Base-by-base conservation (phyloP, 805 yeast species). In the Yamadazyma akitaensis region DNA sequence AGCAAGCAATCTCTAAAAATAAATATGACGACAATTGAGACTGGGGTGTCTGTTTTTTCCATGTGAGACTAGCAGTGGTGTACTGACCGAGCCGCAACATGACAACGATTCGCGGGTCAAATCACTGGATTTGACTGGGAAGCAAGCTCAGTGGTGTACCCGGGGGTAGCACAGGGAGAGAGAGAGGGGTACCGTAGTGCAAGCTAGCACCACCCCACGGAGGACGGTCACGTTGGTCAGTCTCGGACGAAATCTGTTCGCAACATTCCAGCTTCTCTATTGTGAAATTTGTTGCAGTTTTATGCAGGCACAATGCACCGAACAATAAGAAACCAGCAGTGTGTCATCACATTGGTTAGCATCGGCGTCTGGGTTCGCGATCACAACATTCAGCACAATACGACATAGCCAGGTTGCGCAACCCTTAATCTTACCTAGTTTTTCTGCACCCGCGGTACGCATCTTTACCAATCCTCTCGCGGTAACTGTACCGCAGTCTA, bases 221-320 rank as follows among this genome's bases (percentile, higher is more conserved):
- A 9, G 32, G n/a, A 11, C 32, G n/a, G n/a, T 3, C 32, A 12
- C n/a, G 32, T 9, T 9, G 8, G 32, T 28, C 32, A 12, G 10
- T 5, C 9, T 28, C 9, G 5, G 32, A 12, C 5, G 5, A 5
- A 11, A 9, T 11, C n/a, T 3, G n/a, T 13, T 28, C 32, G n/a
- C 32, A 28, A 28, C n/a, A 28, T 28, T 28, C n/a, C 32, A 28
- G n/a, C 10, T 3, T 12, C 32, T 11, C 10, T 21, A 28, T 28
- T 28, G 33, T 38, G 41, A 38, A 38, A 38, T 38, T 38, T 9
- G 10, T 25, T 16, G 21, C 17, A n/a, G 17, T 14, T n/a, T 8
- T 25, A 16, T 38, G 41, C 41, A 38, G 41, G 41, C 25, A 38
- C 32, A 26, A 38, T 38, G 41, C 41, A 26, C 14, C 33, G 41